Conservation (phyloP, 192 early-diverging fungal genomes). For the Allomyces macrogynus region DNA sequence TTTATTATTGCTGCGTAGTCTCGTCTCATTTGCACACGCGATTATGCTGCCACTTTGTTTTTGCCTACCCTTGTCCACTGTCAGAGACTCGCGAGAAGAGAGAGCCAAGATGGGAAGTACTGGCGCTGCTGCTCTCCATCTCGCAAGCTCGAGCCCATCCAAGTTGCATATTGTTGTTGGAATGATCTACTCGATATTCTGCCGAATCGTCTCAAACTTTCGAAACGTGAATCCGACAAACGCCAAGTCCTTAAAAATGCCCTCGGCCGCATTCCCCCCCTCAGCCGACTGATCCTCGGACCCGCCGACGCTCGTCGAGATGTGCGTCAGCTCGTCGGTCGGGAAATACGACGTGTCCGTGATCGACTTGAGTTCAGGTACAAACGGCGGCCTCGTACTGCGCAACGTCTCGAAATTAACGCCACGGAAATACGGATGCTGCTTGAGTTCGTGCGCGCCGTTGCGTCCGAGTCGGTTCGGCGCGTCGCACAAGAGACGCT, state of each 20-base stretch:
- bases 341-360: slow-evolving; percentile 82
- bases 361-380: slow-evolving; percentile 63
- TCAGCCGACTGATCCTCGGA: slow-evolving; percentile 19
- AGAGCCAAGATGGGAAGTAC: neutral
- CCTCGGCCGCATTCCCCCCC: slow-evolving; percentile 31
- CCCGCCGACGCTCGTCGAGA: slow-evolving; percentile 22
- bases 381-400: slow-evolving; percentile 49
- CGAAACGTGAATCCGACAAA: slow-evolving; percentile 73
- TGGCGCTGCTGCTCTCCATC: too few relatives aligned
- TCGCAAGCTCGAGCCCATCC: too few relatives aligned
- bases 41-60: neutral
- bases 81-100: neutral
- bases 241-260: slow-evolving; percentile 55
- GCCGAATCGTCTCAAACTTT: slow-evolving; percentile 7
- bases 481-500: slow-evolving; percentile 47
- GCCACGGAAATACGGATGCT: slow-evolving; percentile 42
- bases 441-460: slow-evolving; percentile 34
- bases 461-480: slow-evolving; percentile 48
- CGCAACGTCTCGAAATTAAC: slow-evolving; percentile 40
- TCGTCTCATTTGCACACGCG: too few relatives aligned
- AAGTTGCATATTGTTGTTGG: neutral
- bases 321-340: slow-evolving; percentile 45
- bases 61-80: neutral
- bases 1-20: neutral
- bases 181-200: neutral